Evolutionary conservation across 2,329 filamentous ascomycete species (phyloP).

Genomic region (Scleromitrula shiraiana): DNA sequence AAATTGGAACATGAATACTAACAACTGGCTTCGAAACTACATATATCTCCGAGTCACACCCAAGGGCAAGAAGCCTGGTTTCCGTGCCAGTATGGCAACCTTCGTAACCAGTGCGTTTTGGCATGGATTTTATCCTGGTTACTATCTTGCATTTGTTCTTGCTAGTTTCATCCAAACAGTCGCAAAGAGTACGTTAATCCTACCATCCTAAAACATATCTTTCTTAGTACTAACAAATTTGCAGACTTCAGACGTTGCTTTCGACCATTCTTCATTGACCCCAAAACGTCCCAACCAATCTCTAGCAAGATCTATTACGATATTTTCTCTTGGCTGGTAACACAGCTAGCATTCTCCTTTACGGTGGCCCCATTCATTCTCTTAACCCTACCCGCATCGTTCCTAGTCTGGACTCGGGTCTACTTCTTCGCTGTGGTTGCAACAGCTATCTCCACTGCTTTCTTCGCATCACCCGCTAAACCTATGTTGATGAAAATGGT

Average conservation of each 20-base stretch:
- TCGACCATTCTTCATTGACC: slow-evolving; percentile 85
- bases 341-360: slow-evolving; percentile 79
- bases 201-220: neutral
- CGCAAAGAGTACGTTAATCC: slow-evolving; percentile 69
- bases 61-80: slow-evolving; percentile 91
- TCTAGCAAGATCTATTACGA: slow-evolving; percentile 82
- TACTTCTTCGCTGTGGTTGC: slow-evolving; percentile 80
- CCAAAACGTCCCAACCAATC: slow-evolving; percentile 60
- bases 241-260: slow-evolving; percentile 81
- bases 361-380: slow-evolving; percentile 78
- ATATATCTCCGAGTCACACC: slow-evolving; percentile 93
- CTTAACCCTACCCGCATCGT: slow-evolving; percentile 61
- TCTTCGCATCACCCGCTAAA: slow-evolving; percentile 78
- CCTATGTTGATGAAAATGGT: slow-evolving; percentile 46
- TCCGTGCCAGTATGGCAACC: slow-evolving; percentile 86
- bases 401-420: slow-evolving; percentile 73
- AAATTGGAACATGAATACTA: slow-evolving; percentile 98
- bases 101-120: slow-evolving; percentile 93
- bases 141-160: slow-evolving; percentile 85
- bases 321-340: slow-evolving; percentile 62
- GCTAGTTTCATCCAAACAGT: slow-evolving; percentile 87
- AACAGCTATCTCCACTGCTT: slow-evolving; percentile 54
- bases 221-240: neutral
- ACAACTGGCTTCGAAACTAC: slow-evolving; percentile 93
- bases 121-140: slow-evolving; percentile 97